Percentiles rank a stretch among this genome's conserved stretches.
These are phyloP conservation scores for Mucor saturninus DNA, from an alignment of 371 early-diverging fungal genomes.

Conservation along the genomic window DNA sequence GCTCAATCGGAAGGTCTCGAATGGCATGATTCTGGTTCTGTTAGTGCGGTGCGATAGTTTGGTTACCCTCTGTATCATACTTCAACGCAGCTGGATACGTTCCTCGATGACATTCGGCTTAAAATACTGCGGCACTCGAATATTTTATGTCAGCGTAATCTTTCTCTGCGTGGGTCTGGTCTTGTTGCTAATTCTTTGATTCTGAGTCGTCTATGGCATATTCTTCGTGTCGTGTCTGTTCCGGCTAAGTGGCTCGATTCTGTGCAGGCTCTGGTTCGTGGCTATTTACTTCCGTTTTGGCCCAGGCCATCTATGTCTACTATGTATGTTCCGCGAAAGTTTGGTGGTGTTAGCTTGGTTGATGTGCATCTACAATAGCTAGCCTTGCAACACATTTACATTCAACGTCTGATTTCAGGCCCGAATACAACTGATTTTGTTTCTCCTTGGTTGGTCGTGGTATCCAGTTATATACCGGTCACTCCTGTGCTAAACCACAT, in stretches of 20 bases:
- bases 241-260: neutral
- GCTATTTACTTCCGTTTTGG: neutral
- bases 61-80: conserved; percentile 18
- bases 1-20: neutral
- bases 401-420: neutral
- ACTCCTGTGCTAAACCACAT: no score
- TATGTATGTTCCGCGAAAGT: neutral
- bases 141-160: neutral
- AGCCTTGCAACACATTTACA: conserved; percentile 2
- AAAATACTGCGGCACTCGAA: conserved; percentile 2
- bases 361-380: neutral
- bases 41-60: conserved; percentile 6
- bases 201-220: conserved; percentile 10
- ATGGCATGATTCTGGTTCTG: conserved; percentile 1
- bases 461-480: neutral
- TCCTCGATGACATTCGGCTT: neutral
- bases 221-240: conserved; percentile 9
- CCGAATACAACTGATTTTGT: neutral
- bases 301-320: conserved; percentile 3
- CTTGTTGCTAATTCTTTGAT: conserved; percentile 16
- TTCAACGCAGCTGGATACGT: neutral
- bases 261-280: neutral
- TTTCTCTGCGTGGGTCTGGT: no score
- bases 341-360: conserved; percentile 9
- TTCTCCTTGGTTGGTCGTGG: neutral